These are phyloP conservation scores for Penicillium flavigenum DNA, from an alignment of 495 filamentous ascomycete genomes.

Conservation along the genomic window DNA sequence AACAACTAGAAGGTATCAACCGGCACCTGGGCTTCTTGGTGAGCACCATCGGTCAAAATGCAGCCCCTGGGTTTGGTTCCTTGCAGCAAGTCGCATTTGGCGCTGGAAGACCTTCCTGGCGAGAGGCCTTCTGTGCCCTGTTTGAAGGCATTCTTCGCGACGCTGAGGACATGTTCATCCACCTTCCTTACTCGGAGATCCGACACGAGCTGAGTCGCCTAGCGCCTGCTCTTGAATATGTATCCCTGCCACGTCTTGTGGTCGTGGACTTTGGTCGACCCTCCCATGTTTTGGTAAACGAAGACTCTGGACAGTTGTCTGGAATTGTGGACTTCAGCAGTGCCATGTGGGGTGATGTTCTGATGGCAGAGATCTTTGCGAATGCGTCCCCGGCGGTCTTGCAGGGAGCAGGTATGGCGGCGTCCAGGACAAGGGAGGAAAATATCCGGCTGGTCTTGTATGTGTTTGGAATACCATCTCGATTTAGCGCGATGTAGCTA, in stretches of 20 bases:
- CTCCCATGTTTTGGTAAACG: conserved; percentile 58
- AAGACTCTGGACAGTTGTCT: conserved; percentile 42
- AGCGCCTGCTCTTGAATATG: conserved; percentile 52
- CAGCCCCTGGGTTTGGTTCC: conserved; percentile 49
- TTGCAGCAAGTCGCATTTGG: conserved; percentile 48
- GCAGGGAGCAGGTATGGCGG: conserved; percentile 41
- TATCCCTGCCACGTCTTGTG: conserved; percentile 56
- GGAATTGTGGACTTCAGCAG: conserved; percentile 48
- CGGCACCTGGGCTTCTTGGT: conserved; percentile 36
- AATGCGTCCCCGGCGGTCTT: conserved; percentile 34
- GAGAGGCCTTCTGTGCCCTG: conserved; percentile 57
- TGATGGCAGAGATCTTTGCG: conserved; percentile 48
- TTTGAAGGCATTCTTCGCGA: conserved; percentile 65
- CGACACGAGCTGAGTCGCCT: conserved; percentile 51
- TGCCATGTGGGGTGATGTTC: conserved; percentile 51
- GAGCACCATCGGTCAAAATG: conserved; percentile 40
- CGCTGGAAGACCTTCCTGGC: conserved; percentile 57
- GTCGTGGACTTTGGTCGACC: conserved; percentile 56
- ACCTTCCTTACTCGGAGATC: conserved; percentile 64
- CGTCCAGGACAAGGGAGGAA: conserved; percentile 23
- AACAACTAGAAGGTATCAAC: conserved; percentile 47
- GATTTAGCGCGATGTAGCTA: conserved; percentile 3
- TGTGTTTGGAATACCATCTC: conserved; percentile 13
- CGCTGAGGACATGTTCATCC: conserved; percentile 67
- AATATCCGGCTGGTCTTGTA: conserved; percentile 39